Conservation (phyloP, 202 grass and related monocot species). For the Dendrocalamus latiflorus region DNA sequence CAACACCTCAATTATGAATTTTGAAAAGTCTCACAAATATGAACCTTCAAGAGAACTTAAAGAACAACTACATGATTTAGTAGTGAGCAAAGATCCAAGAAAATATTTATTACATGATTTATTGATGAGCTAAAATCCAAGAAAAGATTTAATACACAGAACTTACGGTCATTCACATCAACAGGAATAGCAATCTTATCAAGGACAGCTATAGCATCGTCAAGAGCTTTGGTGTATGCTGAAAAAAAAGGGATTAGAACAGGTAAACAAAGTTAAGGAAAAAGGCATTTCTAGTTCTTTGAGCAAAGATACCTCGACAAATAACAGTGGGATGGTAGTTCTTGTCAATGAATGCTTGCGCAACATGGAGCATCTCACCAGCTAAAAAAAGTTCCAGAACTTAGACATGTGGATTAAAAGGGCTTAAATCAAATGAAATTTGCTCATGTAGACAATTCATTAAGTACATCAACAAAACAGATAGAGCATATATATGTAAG, state of each 20-base stretch:
- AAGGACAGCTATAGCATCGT: conserved; percentile 84
- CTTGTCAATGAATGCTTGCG: conserved; percentile 85
- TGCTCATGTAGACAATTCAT: no score
- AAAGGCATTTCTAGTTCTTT: background rate
- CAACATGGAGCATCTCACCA: conserved; percentile 98
- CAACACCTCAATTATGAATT: conserved; percentile 38
- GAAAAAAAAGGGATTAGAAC: conserved; percentile 27
- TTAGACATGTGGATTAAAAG: no score
- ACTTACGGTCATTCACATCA: conserved; percentile 94
- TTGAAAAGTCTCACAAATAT: no score
- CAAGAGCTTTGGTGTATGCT: conserved; percentile 94
- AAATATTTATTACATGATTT: no score
- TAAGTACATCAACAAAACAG: background rate
- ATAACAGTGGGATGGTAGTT: conserved; percentile 93
- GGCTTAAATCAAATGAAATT: no score
- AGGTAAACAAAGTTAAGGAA: background rate
- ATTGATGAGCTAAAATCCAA: no score
- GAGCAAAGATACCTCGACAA: conserved; percentile 62
- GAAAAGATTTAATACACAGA: no score
- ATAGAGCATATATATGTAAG: no score
- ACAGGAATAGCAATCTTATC: conserved; percentile 90
- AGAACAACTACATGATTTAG: conserved; percentile 17
- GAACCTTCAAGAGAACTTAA: no score
- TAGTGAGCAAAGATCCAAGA: no score
- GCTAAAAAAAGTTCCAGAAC: conserved; percentile 53